phyloP scores from a whole-genome alignment of 306 rosid species.

The Castanopsis chinensis region DNA sequence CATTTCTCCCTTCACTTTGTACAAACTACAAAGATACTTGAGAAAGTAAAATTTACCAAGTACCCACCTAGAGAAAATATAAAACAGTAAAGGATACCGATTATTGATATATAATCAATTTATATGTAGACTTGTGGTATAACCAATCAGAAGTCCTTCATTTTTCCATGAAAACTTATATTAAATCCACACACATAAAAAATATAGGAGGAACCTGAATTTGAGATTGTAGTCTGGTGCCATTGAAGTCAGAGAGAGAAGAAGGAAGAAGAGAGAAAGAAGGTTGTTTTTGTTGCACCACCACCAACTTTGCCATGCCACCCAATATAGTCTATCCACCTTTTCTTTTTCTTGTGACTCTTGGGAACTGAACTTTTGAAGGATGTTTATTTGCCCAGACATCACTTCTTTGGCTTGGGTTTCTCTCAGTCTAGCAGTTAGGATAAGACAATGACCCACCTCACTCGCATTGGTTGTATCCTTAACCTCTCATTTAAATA shows the following conservation, averaged over 20 bases:
- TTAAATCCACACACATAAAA: background rate
- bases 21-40: background rate
- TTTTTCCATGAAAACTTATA: background rate
- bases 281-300: constrained; percentile 57
- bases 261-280: constrained; percentile 81
- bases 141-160: background rate
- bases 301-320: constrained; percentile 72
- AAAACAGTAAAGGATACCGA: too few species aligned
- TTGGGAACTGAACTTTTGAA: constrained; percentile 27
- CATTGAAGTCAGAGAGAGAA: constrained; percentile 77
- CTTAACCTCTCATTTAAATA: constrained; percentile 47
- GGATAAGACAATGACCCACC: constrained; percentile 72
- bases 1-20: background rate
- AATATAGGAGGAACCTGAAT: constrained; percentile 55
- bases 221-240: constrained; percentile 67
- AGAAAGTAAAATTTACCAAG: background rate
- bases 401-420: constrained; percentile 30
- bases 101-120: background rate
- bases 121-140: background rate
- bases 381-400: constrained; percentile 15
- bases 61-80: too few species aligned
- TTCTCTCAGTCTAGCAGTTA: constrained; percentile 28
- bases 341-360: constrained; percentile 10
- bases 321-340: constrained; percentile 1
- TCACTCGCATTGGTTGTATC: constrained; percentile 32